A percentile compares a stretch with the other conserved stretches of the same genome.
These are phyloP conservation scores for Leccinum variabile DNA, from an alignment of 1,284 basidiomycete species.

Conservation along the genomic window DNA sequence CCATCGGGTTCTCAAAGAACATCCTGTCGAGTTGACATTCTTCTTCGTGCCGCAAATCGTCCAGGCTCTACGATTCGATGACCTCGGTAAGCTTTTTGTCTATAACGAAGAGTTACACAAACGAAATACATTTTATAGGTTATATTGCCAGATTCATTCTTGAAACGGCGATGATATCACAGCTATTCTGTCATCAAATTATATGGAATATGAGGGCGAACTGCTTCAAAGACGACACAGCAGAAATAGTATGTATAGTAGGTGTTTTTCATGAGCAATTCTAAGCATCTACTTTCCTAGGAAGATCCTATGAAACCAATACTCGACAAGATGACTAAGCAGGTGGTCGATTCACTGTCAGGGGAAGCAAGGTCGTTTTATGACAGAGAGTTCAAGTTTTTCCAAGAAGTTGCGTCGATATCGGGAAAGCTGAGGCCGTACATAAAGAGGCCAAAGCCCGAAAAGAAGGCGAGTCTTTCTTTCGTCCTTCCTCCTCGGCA, in stretches of 20 bases:
- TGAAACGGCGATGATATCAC: conserved; percentile 96
- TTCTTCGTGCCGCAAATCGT: conserved; percentile 99
- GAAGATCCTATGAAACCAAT: conserved; percentile 94
- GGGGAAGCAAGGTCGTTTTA: conserved; percentile 93
- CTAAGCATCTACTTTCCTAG: conserved; percentile 40
- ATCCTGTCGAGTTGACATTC: conserved; percentile 94
- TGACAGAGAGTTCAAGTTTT: conserved; percentile 94
- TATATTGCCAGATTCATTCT: conserved; percentile 97
- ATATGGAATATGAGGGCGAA: conserved; percentile 99
- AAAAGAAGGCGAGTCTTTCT: conserved; percentile 79
- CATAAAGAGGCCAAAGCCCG: conserved; percentile 93
- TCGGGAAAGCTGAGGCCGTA: conserved; percentile 97
- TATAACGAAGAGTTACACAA: conserved; percentile 1
- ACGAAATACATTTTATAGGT: conserved; percentile 46
- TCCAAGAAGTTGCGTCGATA: conserved; percentile 95
- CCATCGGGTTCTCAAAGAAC: conserved; percentile 92
- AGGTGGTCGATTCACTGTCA: conserved; percentile 83
- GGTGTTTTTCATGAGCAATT: neutral
- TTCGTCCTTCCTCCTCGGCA: neutral
- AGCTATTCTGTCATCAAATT: conserved; percentile 99
- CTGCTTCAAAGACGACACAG: conserved; percentile 88
- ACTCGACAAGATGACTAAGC: conserved; percentile 84
- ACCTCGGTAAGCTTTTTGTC: conserved; percentile 61
- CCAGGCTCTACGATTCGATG: conserved; percentile 89
- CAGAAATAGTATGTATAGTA: conserved; percentile 63